Conservation (phyloP, 2,329 filamentous ascomycete species). For the Chrysoporthe deuterocubensis region DNA sequence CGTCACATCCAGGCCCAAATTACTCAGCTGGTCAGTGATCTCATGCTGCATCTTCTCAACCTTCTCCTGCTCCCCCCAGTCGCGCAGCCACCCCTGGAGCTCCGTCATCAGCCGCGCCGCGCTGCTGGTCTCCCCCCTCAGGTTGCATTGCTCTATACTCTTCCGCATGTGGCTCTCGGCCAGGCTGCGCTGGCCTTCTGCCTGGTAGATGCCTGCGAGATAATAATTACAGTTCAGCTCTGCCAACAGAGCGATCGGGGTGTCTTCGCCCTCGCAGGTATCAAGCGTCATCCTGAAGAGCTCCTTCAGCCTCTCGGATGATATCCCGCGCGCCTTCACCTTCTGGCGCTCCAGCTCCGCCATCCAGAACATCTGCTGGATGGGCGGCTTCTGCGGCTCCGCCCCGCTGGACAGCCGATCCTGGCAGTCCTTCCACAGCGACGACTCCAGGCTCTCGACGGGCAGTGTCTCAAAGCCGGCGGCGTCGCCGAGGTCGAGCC, state of each 20-base stretch:
- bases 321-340: slow-evolving; percentile 12
- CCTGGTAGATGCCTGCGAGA: slow-evolving; percentile 19
- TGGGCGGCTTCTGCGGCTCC: slow-evolving; percentile 2
- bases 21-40: slow-evolving; percentile 6
- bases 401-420: background rate
- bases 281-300: slow-evolving; percentile 16
- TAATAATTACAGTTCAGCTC: slow-evolving; percentile 22
- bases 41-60: slow-evolving; percentile 9
- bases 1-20: slow-evolving; percentile 5
- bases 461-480: slow-evolving; percentile 23
- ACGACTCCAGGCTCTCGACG: slow-evolving; percentile 13
- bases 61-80: slow-evolving; percentile 25
- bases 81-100: slow-evolving; percentile 18
- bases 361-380: slow-evolving; percentile 21
- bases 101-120: slow-evolving; percentile 20
- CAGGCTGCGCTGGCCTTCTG: slow-evolving; percentile 9
- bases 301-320: slow-evolving; percentile 9
- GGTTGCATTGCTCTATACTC: slow-evolving; percentile 13
- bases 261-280: background rate
- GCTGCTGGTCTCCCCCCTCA: background rate
- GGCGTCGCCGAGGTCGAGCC: slow-evolving; percentile 27
- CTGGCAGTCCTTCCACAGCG: slow-evolving; percentile 21
- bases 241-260: background rate
- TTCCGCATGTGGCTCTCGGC: slow-evolving; percentile 15
- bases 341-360: slow-evolving; percentile 28